Evolutionary conservation across 192 early-diverging fungal species (phyloP).

Genomic region (Coemansia sp.): DNA sequence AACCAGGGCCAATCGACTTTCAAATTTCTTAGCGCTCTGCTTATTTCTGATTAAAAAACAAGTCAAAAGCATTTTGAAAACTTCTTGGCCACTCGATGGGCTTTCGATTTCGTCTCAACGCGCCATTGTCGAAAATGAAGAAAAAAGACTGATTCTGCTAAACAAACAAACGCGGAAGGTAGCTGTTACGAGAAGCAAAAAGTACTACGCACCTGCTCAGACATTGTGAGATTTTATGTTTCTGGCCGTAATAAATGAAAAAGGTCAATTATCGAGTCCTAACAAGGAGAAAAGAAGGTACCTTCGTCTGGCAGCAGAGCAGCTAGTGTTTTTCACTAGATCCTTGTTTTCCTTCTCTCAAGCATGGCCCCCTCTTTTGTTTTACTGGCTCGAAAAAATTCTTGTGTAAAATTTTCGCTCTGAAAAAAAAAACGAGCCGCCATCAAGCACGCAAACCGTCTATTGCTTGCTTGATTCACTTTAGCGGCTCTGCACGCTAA

Average conservation of each 20-base stretch:
- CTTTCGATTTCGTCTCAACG: too few relatives aligned
- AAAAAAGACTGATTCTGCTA: too few relatives aligned
- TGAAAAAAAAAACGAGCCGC: neutral
- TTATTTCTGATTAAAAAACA: too few relatives aligned
- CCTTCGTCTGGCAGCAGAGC: constrained; percentile 13
- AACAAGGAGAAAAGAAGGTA: constrained; percentile 52
- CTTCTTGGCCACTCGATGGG: too few relatives aligned
- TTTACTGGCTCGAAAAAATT: constrained; percentile 7
- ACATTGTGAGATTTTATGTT: constrained; percentile 37
- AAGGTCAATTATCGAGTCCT: constrained; percentile 29
- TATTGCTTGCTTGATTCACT: too few relatives aligned
- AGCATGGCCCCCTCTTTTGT: constrained; percentile 10
- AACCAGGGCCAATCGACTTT: too few relatives aligned
- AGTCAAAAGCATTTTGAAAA: too few relatives aligned
- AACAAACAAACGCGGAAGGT: too few relatives aligned
- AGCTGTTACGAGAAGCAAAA: constrained; percentile 2
- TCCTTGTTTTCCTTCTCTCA: neutral
- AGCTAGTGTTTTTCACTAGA: constrained; percentile 20
- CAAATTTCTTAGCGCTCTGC: too few relatives aligned
- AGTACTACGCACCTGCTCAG: constrained; percentile 55
- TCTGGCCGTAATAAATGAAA: constrained; percentile 31
- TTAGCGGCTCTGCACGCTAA: too few relatives aligned
- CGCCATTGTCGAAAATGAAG: too few relatives aligned
- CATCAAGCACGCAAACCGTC: neutral
- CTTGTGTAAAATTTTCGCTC: constrained; percentile 41